Evolutionary conservation across 352 stramenopile species (phyloP).

Genomic region (Globisporangium iwayamae): DNA sequence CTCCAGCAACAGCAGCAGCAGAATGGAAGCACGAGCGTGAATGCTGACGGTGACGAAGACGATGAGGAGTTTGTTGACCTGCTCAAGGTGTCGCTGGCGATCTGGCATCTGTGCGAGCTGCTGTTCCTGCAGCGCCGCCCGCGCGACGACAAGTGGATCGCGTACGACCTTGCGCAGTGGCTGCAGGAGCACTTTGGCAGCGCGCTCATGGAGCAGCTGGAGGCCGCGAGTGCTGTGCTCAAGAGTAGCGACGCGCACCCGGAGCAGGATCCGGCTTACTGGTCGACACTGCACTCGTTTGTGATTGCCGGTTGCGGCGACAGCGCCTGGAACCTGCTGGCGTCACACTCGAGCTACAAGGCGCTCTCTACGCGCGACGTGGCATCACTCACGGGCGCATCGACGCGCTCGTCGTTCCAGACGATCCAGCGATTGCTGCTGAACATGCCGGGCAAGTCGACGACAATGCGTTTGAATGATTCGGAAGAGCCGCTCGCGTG

Average conservation of each 20-base stretch:
- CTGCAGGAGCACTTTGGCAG: constrained; percentile 75
- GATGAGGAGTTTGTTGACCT: constrained; percentile 56
- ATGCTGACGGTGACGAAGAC: constrained; percentile 19
- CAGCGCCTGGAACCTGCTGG: constrained; percentile 60
- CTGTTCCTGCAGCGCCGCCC: constrained; percentile 58
- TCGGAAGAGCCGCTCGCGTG: constrained; percentile 28
- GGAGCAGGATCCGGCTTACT: constrained; percentile 55
- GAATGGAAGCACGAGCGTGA: not conserved
- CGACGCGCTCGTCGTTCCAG: constrained; percentile 50
- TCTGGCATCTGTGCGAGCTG: constrained; percentile 79
- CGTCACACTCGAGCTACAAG: constrained; percentile 53
- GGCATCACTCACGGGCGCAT: constrained; percentile 35
- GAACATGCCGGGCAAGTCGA: constrained; percentile 51
- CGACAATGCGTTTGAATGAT: not conserved
- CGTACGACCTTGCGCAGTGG: constrained; percentile 72
- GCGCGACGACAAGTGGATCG: constrained; percentile 48
- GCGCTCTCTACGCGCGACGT: constrained; percentile 41
- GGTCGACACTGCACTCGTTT: constrained; percentile 56
- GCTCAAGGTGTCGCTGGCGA: constrained; percentile 73
- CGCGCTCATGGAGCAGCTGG: constrained; percentile 46
- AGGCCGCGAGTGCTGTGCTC: constrained; percentile 41
- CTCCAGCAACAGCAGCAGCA: constrained; percentile 7
- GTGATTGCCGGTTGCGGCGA: constrained; percentile 44
- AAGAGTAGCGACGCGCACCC: constrained; percentile 24
- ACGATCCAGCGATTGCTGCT: constrained; percentile 57